Evolutionary conservation across 1,284 basidiomycete species (phyloP).

Genomic region (Wallemia hederae): DNA sequence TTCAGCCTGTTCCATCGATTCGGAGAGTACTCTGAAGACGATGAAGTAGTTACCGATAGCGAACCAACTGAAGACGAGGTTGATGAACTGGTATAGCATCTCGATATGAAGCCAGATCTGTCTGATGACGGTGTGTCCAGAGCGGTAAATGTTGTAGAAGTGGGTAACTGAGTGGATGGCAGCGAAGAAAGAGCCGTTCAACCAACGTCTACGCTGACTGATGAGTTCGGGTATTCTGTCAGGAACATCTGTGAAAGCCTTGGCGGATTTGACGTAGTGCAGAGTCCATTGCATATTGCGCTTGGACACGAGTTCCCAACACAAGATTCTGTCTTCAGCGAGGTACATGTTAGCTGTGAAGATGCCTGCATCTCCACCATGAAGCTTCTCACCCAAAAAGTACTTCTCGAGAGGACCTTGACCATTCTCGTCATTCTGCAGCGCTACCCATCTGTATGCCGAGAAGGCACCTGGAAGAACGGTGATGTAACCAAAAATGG

Average conservation of each 20-base stretch:
- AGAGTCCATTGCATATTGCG: constrained; percentile 57
- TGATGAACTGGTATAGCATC: constrained; percentile 68
- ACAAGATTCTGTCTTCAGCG: constrained; percentile 66
- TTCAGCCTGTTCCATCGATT: constrained; percentile 32
- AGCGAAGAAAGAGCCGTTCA: constrained; percentile 92
- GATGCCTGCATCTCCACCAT: constrained; percentile 58
- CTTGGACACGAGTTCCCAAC: constrained; percentile 81
- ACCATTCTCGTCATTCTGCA: constrained; percentile 54
- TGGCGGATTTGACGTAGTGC: constrained; percentile 79
- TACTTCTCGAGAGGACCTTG: constrained; percentile 77
- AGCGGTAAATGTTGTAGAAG: constrained; percentile 75
- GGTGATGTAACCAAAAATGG: constrained; percentile 65
- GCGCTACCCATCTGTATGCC: constrained; percentile 40
- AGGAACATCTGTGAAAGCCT: constrained; percentile 70
- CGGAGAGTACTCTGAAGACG: constrained; percentile 45
- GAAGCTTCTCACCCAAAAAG: constrained; percentile 80
- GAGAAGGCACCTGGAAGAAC: constrained; percentile 80
- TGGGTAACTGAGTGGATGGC: constrained; percentile 66
- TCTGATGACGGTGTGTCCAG: constrained; percentile 44
- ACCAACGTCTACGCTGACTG: constrained; percentile 73
- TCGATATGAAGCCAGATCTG: constrained; percentile 89
- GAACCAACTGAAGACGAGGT: constrained; percentile 77
- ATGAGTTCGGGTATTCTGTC: constrained; percentile 70
- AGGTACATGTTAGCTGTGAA: constrained; percentile 32
- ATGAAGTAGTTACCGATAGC: constrained; percentile 69